Evolutionary conservation across 2,329 filamentous ascomycete species (phyloP), one percentile per base, ranked within the genome.

Genomic region (Fusarium ambrosium): DNA sequence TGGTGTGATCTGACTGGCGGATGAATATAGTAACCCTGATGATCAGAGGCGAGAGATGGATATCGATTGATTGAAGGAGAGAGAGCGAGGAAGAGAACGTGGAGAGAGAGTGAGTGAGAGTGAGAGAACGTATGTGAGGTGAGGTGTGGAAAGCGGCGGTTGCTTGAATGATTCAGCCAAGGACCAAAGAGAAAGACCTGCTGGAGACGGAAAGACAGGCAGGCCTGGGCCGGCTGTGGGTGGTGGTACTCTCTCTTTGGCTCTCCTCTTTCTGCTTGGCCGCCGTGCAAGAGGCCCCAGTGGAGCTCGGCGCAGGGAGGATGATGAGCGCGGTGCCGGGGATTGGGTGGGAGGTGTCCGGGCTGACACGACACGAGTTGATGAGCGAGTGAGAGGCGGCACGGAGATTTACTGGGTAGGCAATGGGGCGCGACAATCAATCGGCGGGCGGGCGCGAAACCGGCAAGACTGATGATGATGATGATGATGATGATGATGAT

Each of bases 301-400:
- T 75, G 77, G 76, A 51, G 73, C 66, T 64, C 61, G 63, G 68
- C 55, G 75, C 71, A 79, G 76, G 75, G 77, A 79, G 77, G 73
- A 77, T 76, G 70, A 70, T 71, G 73, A 68, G 68, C 71, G 75
- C 59, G 61, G 62, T 56, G 74, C 43, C 77, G 75, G 75, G 78
- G 81, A 82, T 82, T 82, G 81, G 80, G 67, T 75, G 71, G 69
- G 71, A 75, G 71, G 71, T 58, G 75, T 69, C 79, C 75, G 71
- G 79, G 79, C 79, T 82, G 80, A 81, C 79, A 82, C 80, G 75
- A 79, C 71, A 69, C 68, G 53, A 48, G 27, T 60, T 53, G 36
- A 43, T 51, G 48, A 20, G 65, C 55, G 68, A 48, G 53, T 43
- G 39, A 72, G 64, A 72, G 43, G 45, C 63, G 59, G 65, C 63